These are phyloP conservation scores for Rhytidiadelphus loreus DNA, from an alignment of 225 moss, liverwort and hornwort species.

Conservation along the genomic window DNA sequence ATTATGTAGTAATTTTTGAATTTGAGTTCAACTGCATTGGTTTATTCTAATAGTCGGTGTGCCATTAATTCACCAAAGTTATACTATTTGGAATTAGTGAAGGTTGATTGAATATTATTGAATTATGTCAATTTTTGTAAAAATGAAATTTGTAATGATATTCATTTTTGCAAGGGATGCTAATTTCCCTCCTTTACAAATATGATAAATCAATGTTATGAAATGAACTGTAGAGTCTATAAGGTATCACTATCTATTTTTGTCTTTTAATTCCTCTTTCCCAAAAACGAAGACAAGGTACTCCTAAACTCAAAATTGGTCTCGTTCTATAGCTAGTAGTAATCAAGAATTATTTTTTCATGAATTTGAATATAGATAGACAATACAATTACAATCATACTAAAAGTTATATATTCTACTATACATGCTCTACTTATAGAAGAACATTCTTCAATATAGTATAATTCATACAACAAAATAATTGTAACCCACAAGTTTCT, in stretches of 20 bases:
- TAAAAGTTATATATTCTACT: background rate
- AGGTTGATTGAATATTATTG: background rate
- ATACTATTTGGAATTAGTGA: background rate
- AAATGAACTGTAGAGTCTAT: background rate
- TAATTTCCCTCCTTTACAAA: background rate
- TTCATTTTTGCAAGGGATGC: background rate
- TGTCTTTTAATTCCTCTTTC: too few relatives aligned
- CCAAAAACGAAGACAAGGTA: too few relatives aligned
- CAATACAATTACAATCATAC: background rate
- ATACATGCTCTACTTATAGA: background rate
- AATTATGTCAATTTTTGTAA: background rate
- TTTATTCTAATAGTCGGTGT: rapidly evolving
- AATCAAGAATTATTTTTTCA: too few relatives aligned
- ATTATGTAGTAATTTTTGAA: background rate
- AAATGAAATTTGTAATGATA: background rate
- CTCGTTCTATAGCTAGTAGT: too few relatives aligned
- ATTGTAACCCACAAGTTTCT: background rate
- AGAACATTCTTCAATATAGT: background rate
- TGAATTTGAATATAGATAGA: background rate
- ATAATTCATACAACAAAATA: background rate
- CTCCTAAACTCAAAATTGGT: too few relatives aligned
- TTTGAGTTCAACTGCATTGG: background rate
- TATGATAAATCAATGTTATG: background rate
- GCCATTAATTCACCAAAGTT: background rate
- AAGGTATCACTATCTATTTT: background rate